Evolutionary conservation across 192 early-diverging fungal genomes (phyloP), one percentile per base, ranked within the genome.

Genomic region (Coemansia sp.): DNA sequence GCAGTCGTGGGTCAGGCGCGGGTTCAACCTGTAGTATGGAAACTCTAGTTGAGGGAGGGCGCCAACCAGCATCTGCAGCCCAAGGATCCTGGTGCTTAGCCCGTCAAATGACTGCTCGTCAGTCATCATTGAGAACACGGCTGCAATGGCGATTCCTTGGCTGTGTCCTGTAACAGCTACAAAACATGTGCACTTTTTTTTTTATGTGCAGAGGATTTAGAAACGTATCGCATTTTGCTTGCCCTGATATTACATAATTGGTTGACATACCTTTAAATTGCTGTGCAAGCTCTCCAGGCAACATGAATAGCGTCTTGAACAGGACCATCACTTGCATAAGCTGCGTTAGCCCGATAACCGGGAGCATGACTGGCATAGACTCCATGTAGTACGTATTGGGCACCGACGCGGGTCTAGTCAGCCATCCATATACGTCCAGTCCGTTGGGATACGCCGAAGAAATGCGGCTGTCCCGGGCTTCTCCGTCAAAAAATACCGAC

Each of bases 321-420:
- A 83, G 83, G 55, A 83, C 86, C 51, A 87, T 85, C 33, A 91
- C 76, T 14, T 94, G 88, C 64, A 92, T 84, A 28, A 98, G 77
- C 79, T 98, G 95, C 11, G 88, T 89, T 14, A 98, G 73, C 25
- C 93, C 95, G 53, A 94, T 89, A 53, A 95, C 69, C 10, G 94
- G 93, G 16, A 94, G 68, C 54, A 83, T 84, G 6, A 95, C 81
- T 6, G 91, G 86, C 3, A 87, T 88, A 4, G 85, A 82, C 5
- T 89, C 65, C 16, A 94, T 63, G 48, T 89, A 87, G 18, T 85
- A 82, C 47, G 85, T 78, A 68, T 84, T 84, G 23, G 95, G 95
- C 40, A 82, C 62, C 5, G 83, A 69, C 48, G 85, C 84, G 14
- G 86, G 84, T 54, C 82, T 72, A 16, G 82, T 67, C 22, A 97